These are phyloP conservation scores for Fraxinus velutina DNA, from an alignment of 305 asterid species.

Conservation along the genomic window DNA sequence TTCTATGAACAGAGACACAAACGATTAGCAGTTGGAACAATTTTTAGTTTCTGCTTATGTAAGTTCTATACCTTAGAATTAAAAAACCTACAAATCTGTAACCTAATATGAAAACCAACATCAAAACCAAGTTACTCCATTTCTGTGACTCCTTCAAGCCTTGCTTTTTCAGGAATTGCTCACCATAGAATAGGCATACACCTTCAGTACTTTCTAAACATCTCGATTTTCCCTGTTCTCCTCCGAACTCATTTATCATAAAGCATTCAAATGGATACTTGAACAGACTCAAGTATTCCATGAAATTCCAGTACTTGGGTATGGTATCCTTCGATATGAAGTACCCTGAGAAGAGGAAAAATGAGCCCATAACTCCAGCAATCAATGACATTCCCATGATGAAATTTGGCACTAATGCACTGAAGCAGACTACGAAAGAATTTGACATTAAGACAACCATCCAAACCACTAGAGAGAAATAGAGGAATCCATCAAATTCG, in stretches of 20 bases:
- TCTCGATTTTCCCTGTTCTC: slow-evolving; percentile 38
- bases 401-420: slow-evolving; percentile 61
- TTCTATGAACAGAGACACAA: background rate
- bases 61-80: slow-evolving; percentile 41
- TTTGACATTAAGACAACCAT: slow-evolving; percentile 53
- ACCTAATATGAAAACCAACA: slow-evolving; percentile 48
- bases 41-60: slow-evolving; percentile 28
- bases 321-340: slow-evolving; percentile 54
- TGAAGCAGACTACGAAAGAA: slow-evolving; percentile 62
- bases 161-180: slow-evolving; percentile 43
- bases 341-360: slow-evolving; percentile 77
- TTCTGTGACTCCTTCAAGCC: slow-evolving; percentile 55
- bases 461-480: slow-evolving; percentile 59
- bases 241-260: slow-evolving; percentile 71
- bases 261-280: slow-evolving; percentile 81
- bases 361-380: slow-evolving; percentile 54
- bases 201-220: slow-evolving; percentile 42
- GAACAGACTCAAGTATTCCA: slow-evolving; percentile 63
- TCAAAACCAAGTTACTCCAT: slow-evolving; percentile 48
- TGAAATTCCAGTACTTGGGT: slow-evolving; percentile 56
- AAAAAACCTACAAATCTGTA: slow-evolving; percentile 49
- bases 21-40: background rate
- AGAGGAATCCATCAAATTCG: slow-evolving; percentile 35
- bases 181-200: slow-evolving; percentile 40
- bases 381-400: slow-evolving; percentile 61